These are phyloP conservation scores for Kalanchoe fedtschenkoi DNA, from an alignment of 164 flowering plant genomes.

Conservation along the genomic window DNA sequence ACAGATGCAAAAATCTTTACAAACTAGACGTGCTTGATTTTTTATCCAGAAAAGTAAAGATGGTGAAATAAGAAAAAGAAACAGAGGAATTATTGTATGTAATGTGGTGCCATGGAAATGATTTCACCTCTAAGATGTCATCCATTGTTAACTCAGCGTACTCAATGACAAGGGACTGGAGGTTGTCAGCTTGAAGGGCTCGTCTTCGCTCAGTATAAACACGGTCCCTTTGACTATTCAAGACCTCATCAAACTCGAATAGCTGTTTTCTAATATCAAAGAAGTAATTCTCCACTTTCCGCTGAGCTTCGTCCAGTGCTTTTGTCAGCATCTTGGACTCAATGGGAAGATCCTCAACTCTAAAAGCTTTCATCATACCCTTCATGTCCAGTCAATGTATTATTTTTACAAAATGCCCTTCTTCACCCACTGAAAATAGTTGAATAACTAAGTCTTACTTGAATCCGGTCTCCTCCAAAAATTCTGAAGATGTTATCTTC, in stretches of 20 bases:
- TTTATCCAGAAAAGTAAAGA: too few relatives aligned
- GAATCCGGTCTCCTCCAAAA: slow-evolving; percentile 94
- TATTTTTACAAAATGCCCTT: too few relatives aligned
- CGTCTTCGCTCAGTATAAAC: slow-evolving; percentile 94
- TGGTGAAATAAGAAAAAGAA: slow-evolving; percentile 3
- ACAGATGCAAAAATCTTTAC: slow-evolving; percentile 1
- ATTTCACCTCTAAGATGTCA: slow-evolving; percentile 79
- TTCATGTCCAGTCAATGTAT: slow-evolving; percentile 13
- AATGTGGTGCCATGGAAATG: background rate
- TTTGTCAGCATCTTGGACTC: slow-evolving; percentile 94
- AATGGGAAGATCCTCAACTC: slow-evolving; percentile 95
- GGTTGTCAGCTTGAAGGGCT: slow-evolving; percentile 78
- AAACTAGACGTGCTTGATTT: background rate
- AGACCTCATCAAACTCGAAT: slow-evolving; percentile 92
- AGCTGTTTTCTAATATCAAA: slow-evolving; percentile 93
- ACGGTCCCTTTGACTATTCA: slow-evolving; percentile 98
- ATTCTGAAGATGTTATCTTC: slow-evolving; percentile 95
- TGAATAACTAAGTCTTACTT: slow-evolving; percentile 36
- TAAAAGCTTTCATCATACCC: slow-evolving; percentile 98
- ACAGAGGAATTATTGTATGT: background rate
- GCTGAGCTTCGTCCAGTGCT: slow-evolving; percentile 96
- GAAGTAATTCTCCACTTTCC: slow-evolving; percentile 96
- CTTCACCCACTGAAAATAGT: background rate
- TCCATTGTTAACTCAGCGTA: slow-evolving; percentile 98
- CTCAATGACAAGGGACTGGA: slow-evolving; percentile 79